These are phyloP conservation scores for Phytophthora multivora DNA, from an alignment of 352 stramenopile species.

Conservation along the genomic window DNA sequence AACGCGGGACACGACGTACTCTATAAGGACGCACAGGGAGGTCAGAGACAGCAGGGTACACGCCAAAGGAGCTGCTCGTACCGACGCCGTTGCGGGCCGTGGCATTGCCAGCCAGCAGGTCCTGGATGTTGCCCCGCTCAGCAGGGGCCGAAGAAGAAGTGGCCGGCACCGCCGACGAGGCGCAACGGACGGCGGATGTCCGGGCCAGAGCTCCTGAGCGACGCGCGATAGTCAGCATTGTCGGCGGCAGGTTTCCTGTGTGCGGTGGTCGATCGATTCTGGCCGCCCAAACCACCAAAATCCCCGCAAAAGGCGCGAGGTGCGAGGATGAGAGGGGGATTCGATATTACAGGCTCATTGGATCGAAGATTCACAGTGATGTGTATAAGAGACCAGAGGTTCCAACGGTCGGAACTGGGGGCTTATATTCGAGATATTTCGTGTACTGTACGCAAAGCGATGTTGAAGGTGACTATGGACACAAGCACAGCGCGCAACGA, in stretches of 20 bases:
- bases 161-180: slow-evolving; percentile 24
- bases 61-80: slow-evolving; percentile 29
- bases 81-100: slow-evolving; percentile 79
- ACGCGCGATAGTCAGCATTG: slow-evolving; percentile 48
- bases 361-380: neutral
- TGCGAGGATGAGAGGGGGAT: neutral
- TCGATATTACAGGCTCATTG: neutral
- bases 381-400: slow-evolving; percentile 5
- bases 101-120: slow-evolving; percentile 69
- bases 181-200: slow-evolving; percentile 26
- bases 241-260: neutral
- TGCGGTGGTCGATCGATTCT: slow-evolving; percentile 21
- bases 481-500: slow-evolving; percentile 57
- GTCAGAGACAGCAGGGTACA: neutral
- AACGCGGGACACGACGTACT: slow-evolving; percentile 97
- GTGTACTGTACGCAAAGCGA: slow-evolving; percentile 6
- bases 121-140: slow-evolving; percentile 71
- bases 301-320: neutral
- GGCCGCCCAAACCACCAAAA: slow-evolving; percentile 38
- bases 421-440: slow-evolving; percentile 10
- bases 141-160: slow-evolving; percentile 32
- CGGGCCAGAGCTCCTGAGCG: slow-evolving; percentile 38
- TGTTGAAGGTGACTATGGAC: slow-evolving; percentile 34
- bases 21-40: slow-evolving; percentile 37
- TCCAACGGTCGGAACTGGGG: slow-evolving; percentile 8